Evolutionary conservation across 257 asterid species (phyloP), one percentile per base, ranked within the genome.

Genomic region (Apocynum venetum): DNA sequence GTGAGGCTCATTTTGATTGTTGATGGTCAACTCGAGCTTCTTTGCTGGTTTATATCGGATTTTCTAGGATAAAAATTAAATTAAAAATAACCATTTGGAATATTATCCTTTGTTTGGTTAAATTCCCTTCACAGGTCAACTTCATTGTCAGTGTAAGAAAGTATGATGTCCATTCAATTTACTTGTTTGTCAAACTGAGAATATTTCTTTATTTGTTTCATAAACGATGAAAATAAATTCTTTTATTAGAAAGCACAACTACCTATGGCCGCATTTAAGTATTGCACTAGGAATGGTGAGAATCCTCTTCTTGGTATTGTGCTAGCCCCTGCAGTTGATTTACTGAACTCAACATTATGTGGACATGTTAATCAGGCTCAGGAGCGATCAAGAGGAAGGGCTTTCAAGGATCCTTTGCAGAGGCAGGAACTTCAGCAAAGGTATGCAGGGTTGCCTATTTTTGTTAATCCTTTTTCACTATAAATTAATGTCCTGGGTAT

Each of bases 391-490:
- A 87, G 87, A 91, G 87, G 86, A 89, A 90, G 80, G 98, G 97
- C 35, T 79, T 91, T 7, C 90, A 88, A 78, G 98, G 95, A 77
- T 93, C 98, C 46, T 83, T 93, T 73, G 85, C 85, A 25, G 97
- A 90, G 77, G 97, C 92, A 55, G 93, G 90, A 82, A 82, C 98
- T 80, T 91, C 97, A 67, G 97, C 98, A 77, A 93, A 90, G 97
- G 98, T 92, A 73, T 1, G 14, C 35, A 44, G 49, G 20, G 56
- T 70, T 46, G 19, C 51, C 49, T 20, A 17, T 53, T 52, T 6
- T 10, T 35, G 35, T 0, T n/a, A 53, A 31, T 15, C 36, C 4
- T 73, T 73, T 73, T 74, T 40, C 64, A 38, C 41, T 15, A 41
- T 17, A 67, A n/a, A 49, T 6, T 19, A 19, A 36, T 31, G 48